These are phyloP conservation scores for Gossypium gossypioides DNA, from an alignment of 441 rosid species.

Conservation along the genomic window DNA sequence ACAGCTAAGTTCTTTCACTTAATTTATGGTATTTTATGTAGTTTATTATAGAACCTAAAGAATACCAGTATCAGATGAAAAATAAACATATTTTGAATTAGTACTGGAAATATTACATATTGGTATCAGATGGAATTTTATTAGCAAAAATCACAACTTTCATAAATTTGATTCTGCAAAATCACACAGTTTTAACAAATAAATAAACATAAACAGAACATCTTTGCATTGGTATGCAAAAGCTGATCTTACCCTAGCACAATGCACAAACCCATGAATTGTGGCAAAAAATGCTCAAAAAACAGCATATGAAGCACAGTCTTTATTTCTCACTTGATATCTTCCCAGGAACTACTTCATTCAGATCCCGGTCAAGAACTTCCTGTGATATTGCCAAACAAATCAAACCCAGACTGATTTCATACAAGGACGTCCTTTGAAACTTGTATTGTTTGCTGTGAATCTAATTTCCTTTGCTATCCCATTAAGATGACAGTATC, in stretches of 20 bases:
- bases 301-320: neutral
- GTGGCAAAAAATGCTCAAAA: neutral
- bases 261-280: neutral
- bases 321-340: constrained; percentile 5
- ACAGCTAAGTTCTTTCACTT: no score
- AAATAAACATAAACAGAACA: neutral
- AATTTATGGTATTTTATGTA: no score
- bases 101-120: neutral
- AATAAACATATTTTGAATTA: no score
- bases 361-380: neutral
- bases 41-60: no score
- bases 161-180: neutral
- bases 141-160: neutral
- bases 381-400: neutral
- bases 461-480: neutral
- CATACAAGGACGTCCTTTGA: neutral
- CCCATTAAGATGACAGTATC: constrained; percentile 38
- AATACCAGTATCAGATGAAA: neutral
- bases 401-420: neutral
- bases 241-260: neutral
- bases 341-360: neutral
- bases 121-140: neutral
- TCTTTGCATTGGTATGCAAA: neutral
- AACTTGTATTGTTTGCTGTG: neutral
- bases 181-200: neutral